These are phyloP conservation scores for Yamadazyma mexicana DNA, from an alignment of 1,139 yeast genomes.

Conservation along the genomic window DNA sequence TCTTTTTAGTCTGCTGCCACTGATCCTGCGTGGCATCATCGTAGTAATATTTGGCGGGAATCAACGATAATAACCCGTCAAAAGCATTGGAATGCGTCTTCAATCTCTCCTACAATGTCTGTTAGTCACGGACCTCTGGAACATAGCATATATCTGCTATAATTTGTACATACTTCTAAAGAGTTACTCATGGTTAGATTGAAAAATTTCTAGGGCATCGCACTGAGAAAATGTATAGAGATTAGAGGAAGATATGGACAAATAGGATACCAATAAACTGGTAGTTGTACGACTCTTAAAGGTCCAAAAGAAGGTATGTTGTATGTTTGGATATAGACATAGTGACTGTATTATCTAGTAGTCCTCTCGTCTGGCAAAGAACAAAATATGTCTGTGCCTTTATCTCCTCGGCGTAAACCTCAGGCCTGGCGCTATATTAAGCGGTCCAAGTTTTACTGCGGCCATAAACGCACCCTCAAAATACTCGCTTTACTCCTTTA, in stretches of 20 bases:
- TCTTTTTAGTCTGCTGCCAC: conserved; percentile 83
- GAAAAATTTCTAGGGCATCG: conserved; percentile 18
- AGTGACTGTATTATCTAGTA: too few relatives aligned
- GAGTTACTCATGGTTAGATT: conserved; percentile 40
- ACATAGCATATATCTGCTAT: neutral
- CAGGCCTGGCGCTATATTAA: neutral
- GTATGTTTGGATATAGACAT: too few relatives aligned
- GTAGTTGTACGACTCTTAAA: too few relatives aligned
- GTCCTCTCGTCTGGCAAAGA: too few relatives aligned
- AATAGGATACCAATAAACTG: neutral
- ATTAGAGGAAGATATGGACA: neutral
- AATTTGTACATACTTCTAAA: conserved; percentile 45
- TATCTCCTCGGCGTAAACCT: neutral
- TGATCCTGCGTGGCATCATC: conserved; percentile 80
- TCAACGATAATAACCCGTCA: conserved; percentile 83
- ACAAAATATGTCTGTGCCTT: too few relatives aligned
- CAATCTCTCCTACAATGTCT: conserved; percentile 63
- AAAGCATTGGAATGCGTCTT: conserved; percentile 85
- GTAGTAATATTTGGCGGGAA: conserved; percentile 91
- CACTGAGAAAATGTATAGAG: conserved; percentile 6
- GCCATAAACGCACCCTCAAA: conserved; percentile 1
- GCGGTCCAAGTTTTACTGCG: conserved; percentile 4
- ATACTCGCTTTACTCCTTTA: conserved; percentile 10
- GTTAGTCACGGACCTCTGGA: conserved; percentile 20
- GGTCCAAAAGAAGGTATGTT: too few relatives aligned